Evolutionary conservation across 306 rosid species (phyloP).

Genomic region (Rubus parviflorus): DNA sequence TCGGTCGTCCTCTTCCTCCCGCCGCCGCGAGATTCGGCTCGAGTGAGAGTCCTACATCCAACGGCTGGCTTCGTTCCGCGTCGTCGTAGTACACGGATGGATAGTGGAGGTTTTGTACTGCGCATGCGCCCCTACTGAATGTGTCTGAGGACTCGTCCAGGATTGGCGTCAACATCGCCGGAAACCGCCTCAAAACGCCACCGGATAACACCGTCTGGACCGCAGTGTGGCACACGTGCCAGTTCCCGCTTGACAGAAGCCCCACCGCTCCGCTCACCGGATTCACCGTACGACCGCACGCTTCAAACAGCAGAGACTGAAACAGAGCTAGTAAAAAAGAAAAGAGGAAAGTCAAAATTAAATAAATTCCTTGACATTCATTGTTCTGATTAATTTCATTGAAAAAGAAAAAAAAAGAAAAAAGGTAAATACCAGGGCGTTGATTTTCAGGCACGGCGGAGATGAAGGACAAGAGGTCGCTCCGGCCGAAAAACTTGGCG

Average conservation of each 20-base stretch:
- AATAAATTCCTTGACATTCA: background rate
- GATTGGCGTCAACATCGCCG: conserved; percentile 13
- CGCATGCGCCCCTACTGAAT: conserved; percentile 15
- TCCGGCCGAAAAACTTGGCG: conserved; percentile 78
- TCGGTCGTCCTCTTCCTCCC: conserved; percentile 7
- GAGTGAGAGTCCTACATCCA: conserved; percentile 15
- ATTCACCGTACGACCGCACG: conserved; percentile 73
- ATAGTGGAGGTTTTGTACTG: background rate
- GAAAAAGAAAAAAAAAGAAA: background rate
- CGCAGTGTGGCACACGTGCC: conserved; percentile 65
- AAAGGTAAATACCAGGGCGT: conserved; percentile 39
- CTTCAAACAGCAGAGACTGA: conserved; percentile 71
- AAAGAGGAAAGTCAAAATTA: background rate
- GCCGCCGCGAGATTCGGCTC: background rate
- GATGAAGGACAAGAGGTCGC: conserved; percentile 59
- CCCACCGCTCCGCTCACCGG: conserved; percentile 80
- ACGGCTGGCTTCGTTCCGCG: conserved; percentile 1
- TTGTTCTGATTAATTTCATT: background rate
- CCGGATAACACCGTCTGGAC: conserved; percentile 57
- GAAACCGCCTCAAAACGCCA: conserved; percentile 41
- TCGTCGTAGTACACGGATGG: conserved; percentile 5
- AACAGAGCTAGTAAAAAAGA: conserved; percentile 46
- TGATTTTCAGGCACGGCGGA: conserved; percentile 56
- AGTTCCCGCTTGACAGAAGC: conserved; percentile 54
- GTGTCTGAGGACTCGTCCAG: conserved; percentile 22